Conservation (phyloP, 257 asterid genomes). For the Coffea eugenioides region DNA sequence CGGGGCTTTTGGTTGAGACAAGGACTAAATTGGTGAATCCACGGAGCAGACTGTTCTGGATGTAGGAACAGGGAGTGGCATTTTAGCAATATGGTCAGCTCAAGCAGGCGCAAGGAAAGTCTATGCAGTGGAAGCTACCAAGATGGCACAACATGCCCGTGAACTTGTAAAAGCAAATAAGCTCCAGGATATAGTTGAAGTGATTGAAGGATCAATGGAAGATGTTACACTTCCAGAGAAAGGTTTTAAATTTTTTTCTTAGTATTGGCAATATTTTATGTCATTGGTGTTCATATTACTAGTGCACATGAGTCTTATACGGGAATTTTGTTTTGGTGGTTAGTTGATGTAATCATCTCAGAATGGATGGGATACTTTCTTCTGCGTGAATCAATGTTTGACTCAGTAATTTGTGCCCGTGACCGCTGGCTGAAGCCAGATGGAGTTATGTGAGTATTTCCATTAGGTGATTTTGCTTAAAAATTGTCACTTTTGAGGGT, state of each 20-base stretch:
- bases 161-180: conserved; percentile 75
- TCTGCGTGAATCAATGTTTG: conserved; percentile 98
- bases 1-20: conserved; percentile 5
- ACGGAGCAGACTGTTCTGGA: conserved; percentile 74
- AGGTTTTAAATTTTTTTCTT: conserved; percentile 41
- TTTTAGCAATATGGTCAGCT: conserved; percentile 97
- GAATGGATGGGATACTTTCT: conserved; percentile 99
- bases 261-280: background rate
- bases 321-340: conserved; percentile 16
- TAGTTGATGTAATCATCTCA: conserved; percentile 95
- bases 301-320: background rate
- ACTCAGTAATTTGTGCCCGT: conserved; percentile 89
- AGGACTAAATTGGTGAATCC: conserved; percentile 43
- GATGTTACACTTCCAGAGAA: conserved; percentile 85
- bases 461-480: background rate
- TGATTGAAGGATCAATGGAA: conserved; percentile 91
- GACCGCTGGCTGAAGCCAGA: conserved; percentile 87
- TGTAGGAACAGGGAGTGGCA: conserved; percentile 98
- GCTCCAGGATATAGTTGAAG: conserved; percentile 71
- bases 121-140: conserved; percentile 97
- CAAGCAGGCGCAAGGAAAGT: conserved; percentile 99
- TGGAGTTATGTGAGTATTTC: conserved; percentile 79
- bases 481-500: background rate
- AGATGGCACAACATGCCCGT: conserved; percentile 89
- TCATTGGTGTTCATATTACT: background rate